phyloP scores from a whole-genome alignment of 2,329 filamentous ascomycete species.

The Ophiostoma fasciatum region DNA sequence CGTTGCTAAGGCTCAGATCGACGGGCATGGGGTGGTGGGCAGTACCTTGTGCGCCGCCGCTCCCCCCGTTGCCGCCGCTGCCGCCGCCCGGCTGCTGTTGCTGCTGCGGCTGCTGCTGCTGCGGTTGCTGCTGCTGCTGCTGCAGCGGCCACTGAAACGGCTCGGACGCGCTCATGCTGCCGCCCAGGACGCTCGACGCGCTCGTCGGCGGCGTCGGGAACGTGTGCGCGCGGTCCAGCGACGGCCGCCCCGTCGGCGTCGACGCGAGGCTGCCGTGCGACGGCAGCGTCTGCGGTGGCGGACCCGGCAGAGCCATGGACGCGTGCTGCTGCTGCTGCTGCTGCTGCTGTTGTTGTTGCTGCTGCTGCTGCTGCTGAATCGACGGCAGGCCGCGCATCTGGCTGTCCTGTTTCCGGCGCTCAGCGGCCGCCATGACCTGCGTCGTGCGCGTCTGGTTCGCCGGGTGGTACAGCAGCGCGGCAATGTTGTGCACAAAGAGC shows the following conservation, averaged over 20 bases:
- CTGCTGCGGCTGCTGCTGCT: too few species aligned
- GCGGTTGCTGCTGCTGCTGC: constrained; percentile 1
- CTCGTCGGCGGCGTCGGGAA: constrained; percentile 91
- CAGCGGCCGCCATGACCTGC: constrained; percentile 74
- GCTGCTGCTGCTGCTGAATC: constrained; percentile 42
- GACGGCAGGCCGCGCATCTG: constrained; percentile 27
- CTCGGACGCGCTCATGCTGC: constrained; percentile 56
- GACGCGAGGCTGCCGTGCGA: constrained; percentile 54
- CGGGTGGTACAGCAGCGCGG: constrained; percentile 82
- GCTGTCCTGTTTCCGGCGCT: constrained; percentile 59
- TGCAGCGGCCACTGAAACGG: constrained; percentile 64
- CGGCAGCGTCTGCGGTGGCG: constrained; percentile 35
- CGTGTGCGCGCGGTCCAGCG: constrained; percentile 72
- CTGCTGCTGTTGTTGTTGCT: constrained; percentile 37
- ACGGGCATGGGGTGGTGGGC: constrained; percentile 57
- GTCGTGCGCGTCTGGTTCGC: constrained; percentile 72
- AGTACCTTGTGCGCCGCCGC: constrained; percentile 45
- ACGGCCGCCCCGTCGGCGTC: constrained; percentile 42
- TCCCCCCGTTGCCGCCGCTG: constrained; percentile 43
- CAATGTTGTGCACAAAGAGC: constrained; percentile 94
- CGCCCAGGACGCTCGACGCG: constrained; percentile 66
- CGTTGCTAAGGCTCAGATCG: constrained; percentile 62
- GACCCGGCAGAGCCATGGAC: constrained; percentile 44
- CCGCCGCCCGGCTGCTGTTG: too few species aligned
- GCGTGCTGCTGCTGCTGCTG: constrained; percentile 49